Evolutionary conservation across 768 basidiomycete genomes (phyloP), one percentile per base, ranked within the genome.

Genomic region (Candolleomyces efflorescens): DNA sequence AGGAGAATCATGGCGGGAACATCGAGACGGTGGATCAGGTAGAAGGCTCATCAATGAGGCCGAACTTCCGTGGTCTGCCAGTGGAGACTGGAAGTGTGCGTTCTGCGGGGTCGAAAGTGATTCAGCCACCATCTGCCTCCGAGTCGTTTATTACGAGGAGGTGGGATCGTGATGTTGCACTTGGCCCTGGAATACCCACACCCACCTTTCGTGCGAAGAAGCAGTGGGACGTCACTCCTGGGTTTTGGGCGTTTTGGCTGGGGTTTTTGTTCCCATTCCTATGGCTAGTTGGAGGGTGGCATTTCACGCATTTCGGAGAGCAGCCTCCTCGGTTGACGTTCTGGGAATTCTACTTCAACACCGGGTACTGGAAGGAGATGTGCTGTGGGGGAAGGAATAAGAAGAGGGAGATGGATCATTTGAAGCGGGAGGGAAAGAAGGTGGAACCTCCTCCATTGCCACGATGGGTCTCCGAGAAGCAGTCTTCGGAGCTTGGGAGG

Each of bases 261-360:
- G 89, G 89, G 3, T 90, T 90, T 63, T 56, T 89, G 48, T 85
- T 80, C 47, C 89, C 89, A 0, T 82, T 86, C 69, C 79, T 89
- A 53, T 90, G 89, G 89, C 77, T 90, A 46, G 75, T 90, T 13
- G 89, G 88, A 0, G 89, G 89, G 3, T 90, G 89, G 89, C 80
- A 87, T 57, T 72, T 84, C 55, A 80, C 79, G 7, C 66, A 75
- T 60, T 69, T 72, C 45, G 79, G 80, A 7, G 79, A 80, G 61
- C 71, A 76, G 61, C 78, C 77, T n/a, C 73, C 75, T 9, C 70
- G 69, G 56, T 67, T 73, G 44, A 75, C 73, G 26, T 67, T 79
- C 56, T 79, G 72, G 77, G 78, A 80, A 62, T 79, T 75, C 67
- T 82, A 75, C 58, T 74, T 76, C 68, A 68, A 66, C 63, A 66